Evolutionary conservation across 1,284 basidiomycete species (phyloP), one percentile per base, ranked within the genome.

Genomic region (Spongiforma sp.): DNA sequence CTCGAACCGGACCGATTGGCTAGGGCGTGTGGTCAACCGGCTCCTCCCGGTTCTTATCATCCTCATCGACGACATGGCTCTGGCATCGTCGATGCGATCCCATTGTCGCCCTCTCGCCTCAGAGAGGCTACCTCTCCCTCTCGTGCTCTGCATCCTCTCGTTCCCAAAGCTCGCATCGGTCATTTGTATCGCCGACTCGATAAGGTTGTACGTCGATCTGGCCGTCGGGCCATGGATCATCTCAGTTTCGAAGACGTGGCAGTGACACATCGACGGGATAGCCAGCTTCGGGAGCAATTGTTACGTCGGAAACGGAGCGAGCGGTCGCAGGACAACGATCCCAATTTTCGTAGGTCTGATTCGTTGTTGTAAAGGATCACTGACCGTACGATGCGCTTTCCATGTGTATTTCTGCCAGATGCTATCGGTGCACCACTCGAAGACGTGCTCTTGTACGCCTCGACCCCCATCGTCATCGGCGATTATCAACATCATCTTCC

Each of bases 401-500:
- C n/a, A n/a, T n/a, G n/a, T 19, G 2, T 55, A 24, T 17, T 21
- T 48, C 10, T 3, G 62, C 17, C 61, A 86, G 83, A 76, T 55
- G 82, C 85, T 1, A 85, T 88, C 62, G 85, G 85, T 2, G 74
- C 82, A 46, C 75, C 83, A 0, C 73, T 89, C 24, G 75, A 80
- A 8, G 78, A 84, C 36, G 80, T 83, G 6, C 74, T 82, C 4
- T 69, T 79, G 28, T 82, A 83, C 60, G 83, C 85, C 0, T 83
- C 85, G 7, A 79, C 79, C 3, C 73, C 75, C 7, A 79, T 84
- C 24, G 72, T 83, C 24, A 71, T 89, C 9, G 83, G 81, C 12
- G 85, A 86, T n/a, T 80, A 80, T 56, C 80, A 82, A 62, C 84
- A 86, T 63, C 73, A 84, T 64, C 71, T 90, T 4, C 88, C 89